Evolutionary conservation across 306 rosid genomes (phyloP).

Genomic region (Trifolium repens): DNA sequence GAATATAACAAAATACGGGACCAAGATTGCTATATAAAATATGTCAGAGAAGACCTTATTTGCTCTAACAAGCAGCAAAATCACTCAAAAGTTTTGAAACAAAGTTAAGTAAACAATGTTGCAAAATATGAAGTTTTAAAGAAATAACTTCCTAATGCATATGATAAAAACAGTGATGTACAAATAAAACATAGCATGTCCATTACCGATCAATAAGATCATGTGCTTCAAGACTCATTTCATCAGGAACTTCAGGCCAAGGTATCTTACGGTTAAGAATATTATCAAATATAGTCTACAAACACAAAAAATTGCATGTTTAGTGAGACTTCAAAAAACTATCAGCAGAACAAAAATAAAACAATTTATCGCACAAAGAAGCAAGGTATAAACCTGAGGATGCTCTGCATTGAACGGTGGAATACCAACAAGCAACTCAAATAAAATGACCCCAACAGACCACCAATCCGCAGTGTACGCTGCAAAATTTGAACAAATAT

Average conservation of each 20-base stretch:
- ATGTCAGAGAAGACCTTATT: slow-evolving; percentile 15
- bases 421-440: slow-evolving; percentile 96
- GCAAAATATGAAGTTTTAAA: slow-evolving; percentile 20
- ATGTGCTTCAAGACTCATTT: slow-evolving; percentile 86
- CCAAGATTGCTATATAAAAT: slow-evolving; percentile 10
- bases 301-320: slow-evolving; percentile 35
- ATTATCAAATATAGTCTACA: slow-evolving; percentile 91
- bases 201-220: slow-evolving; percentile 92
- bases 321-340: slow-evolving; percentile 38
- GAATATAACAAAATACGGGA: slow-evolving; percentile 2
- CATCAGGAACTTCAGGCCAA: slow-evolving; percentile 87
- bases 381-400: slow-evolving; percentile 77
- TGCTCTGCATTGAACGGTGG: slow-evolving; percentile 99
- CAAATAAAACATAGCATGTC: slow-evolving; percentile 30
- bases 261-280: slow-evolving; percentile 94
- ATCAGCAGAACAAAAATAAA: slow-evolving; percentile 20
- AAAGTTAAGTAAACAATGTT: not conserved
- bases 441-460: slow-evolving; percentile 98
- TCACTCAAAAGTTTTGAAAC: not conserved
- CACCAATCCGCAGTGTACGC: slow-evolving; percentile 99
- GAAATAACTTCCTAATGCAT: slow-evolving; percentile 22
- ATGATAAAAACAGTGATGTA: slow-evolving; percentile 30
- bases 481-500: slow-evolving; percentile 44
- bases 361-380: slow-evolving; percentile 16
- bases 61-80: slow-evolving; percentile 27